Conservation (phyloP, 805 yeast species). For the Clavispora phyllophila region DNA sequence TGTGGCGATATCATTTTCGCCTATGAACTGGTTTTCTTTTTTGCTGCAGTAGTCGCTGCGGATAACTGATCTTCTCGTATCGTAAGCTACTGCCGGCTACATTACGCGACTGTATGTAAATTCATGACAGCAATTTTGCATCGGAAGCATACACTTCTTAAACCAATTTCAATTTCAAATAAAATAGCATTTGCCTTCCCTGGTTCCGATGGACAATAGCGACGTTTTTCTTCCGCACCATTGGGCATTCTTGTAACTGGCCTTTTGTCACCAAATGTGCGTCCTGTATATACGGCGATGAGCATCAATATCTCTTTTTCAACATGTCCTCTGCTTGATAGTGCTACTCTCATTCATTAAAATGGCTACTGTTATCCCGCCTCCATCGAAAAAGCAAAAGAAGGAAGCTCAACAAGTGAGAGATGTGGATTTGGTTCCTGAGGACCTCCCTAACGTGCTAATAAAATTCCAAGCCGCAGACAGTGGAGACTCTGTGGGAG, state of each 20-base stretch:
- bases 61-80: too few relatives aligned
- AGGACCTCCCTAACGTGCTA: constrained; percentile 79
- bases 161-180: too few relatives aligned
- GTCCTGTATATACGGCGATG: constrained; percentile 10
- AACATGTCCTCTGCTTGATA: too few relatives aligned
- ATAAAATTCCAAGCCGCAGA: constrained; percentile 90
- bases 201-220: too few relatives aligned
- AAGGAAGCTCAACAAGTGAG: constrained; percentile 77
- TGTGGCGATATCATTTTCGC: too few relatives aligned
- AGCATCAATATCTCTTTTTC: constrained; percentile 11
- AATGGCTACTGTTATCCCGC: constrained; percentile 94
- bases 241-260: background rate
- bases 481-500: constrained; percentile 81
- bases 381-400: constrained; percentile 85
- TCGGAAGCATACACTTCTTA: background rate
- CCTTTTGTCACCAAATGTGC: background rate
- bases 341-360: background rate
- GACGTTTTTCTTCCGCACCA: too few relatives aligned
- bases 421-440: constrained; percentile 69
- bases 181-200: too few relatives aligned
- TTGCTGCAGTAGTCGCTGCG: too few relatives aligned
- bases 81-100: too few relatives aligned
- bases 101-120: too few relatives aligned
- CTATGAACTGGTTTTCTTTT: too few relatives aligned
- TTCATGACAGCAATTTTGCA: too few relatives aligned